These are phyloP conservation scores for Venturia asperata DNA, from an alignment of 2,329 filamentous ascomycete genomes.

Conservation along the genomic window DNA sequence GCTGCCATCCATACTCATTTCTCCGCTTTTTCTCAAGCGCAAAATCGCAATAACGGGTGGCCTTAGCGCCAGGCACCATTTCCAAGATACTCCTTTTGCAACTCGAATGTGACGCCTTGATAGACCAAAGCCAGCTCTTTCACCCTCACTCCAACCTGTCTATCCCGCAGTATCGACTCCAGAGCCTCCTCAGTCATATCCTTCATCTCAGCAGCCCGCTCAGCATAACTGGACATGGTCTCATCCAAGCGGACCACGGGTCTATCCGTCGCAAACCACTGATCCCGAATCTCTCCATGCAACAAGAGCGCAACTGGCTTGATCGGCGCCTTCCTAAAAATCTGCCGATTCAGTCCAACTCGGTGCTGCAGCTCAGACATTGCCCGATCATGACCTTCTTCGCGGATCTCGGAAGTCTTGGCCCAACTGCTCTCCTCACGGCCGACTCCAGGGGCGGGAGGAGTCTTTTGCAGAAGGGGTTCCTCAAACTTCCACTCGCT, in stretches of 20 bases:
- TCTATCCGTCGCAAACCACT: neutral
- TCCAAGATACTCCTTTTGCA: neutral
- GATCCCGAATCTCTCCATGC: neutral
- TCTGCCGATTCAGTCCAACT: neutral
- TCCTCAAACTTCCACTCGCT: neutral
- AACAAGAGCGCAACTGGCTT: neutral
- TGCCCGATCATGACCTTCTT: neutral
- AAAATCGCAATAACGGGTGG: too few relatives aligned
- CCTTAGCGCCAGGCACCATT: neutral
- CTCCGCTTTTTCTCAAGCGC: too few relatives aligned
- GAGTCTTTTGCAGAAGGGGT: neutral
- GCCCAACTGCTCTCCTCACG: neutral
- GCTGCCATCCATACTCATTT: too few relatives aligned
- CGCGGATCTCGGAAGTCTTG: neutral
- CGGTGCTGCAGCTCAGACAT: slow-evolving; percentile 2
- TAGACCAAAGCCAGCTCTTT: neutral
- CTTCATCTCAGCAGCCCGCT: neutral
- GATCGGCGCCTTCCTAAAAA: neutral
- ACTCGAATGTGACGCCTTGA: neutral
- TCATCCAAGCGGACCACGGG: neutral
- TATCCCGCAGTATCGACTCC: neutral
- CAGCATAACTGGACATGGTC: neutral
- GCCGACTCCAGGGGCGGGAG: neutral
- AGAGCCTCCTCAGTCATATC: neutral
- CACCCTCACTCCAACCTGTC: neutral